Base-by-base conservation (phyloP, 2,329 filamentous ascomycete genomes). In the Aspergillus caelatus region DNA sequence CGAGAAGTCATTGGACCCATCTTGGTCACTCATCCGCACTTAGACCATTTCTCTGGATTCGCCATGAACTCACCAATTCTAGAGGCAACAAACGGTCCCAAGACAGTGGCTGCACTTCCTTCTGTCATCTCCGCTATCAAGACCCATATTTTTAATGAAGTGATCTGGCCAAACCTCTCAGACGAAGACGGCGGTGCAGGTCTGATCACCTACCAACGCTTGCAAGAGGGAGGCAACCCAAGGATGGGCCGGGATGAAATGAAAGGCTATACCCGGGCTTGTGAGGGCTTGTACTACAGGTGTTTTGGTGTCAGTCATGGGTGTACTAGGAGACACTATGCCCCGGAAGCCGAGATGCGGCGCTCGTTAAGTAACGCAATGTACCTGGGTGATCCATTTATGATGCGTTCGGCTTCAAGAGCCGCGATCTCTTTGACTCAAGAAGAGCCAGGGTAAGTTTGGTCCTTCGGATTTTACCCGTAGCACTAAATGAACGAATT, bases 81-180 rank as follows among this genome's bases (percentile, higher is more conserved):
- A 23, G 90, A 92, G 34, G 91, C 91, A 34, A 87, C 90, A 2
- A 88, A 89, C 32, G 83, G 85, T 36, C 92, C 93, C 0, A 99
- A 98, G 78, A 88, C 91, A 28, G 83, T 99, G 16, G 93, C 94
- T 1, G 94, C 91, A 0, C 81, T 98, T 4, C 93, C 94, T 0
- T 90, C 88, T 32, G 96, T 94, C n/a, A 94, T 99, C 58, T 86
- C 92, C 53, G 94, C 94, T 0, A 89, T 99, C 78, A 98, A 97
- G 76, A 88, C 84, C 0, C 94, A 99, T 78, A 92, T 99, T 64
- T 99, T 99, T 82, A 99, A 99, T 79, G 96, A 97, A 73, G 83
- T 97, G 62, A 96, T 98, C 60, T 99, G 95, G 95, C 95, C 95
- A 0, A 99, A 99, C 70, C 81, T 99, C 45, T 96, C 93, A 0